These are phyloP conservation scores for Polygonum aviculare DNA, from an alignment of 148 eudicot species.

Conservation along the genomic window DNA sequence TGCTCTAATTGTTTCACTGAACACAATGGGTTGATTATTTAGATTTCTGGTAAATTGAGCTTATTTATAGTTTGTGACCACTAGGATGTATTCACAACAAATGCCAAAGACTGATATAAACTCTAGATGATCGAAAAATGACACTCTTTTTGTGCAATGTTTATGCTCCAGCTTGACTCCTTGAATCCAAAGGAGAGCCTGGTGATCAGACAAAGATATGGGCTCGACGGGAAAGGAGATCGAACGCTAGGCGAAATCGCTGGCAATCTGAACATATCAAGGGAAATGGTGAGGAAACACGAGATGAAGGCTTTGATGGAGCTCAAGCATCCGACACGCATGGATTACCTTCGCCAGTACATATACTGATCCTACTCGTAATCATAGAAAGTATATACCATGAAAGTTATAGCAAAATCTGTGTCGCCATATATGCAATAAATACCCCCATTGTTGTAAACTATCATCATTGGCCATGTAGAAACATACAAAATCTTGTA, in stretches of 20 bases:
- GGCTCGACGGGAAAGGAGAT: conserved; percentile 91
- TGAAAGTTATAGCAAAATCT: neutral
- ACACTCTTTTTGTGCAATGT: neutral
- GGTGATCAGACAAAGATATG: conserved; percentile 93
- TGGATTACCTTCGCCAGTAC: conserved; percentile 69
- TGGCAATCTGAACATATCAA: conserved; percentile 78
- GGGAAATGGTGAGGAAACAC: conserved; percentile 96
- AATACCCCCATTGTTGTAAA: no score
- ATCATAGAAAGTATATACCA: neutral
- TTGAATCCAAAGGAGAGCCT: conserved; percentile 93
- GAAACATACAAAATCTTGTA: neutral
- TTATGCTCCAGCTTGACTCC: conserved; percentile 69
- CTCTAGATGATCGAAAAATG: neutral
- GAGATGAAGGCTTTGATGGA: conserved; percentile 94
- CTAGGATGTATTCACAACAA: no score
- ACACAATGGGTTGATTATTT: no score
- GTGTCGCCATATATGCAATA: neutral
- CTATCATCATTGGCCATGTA: no score
- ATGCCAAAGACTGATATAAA: neutral
- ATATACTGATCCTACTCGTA: conserved; percentile 22
- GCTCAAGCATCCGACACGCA: conserved; percentile 89
- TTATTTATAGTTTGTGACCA: neutral
- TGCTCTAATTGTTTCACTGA: neutral
- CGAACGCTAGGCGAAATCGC: conserved; percentile 90
- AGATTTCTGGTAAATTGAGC: no score